Conservation (phyloP, 2,329 filamentous ascomycete species). For the Exophiala spinifera region DNA sequence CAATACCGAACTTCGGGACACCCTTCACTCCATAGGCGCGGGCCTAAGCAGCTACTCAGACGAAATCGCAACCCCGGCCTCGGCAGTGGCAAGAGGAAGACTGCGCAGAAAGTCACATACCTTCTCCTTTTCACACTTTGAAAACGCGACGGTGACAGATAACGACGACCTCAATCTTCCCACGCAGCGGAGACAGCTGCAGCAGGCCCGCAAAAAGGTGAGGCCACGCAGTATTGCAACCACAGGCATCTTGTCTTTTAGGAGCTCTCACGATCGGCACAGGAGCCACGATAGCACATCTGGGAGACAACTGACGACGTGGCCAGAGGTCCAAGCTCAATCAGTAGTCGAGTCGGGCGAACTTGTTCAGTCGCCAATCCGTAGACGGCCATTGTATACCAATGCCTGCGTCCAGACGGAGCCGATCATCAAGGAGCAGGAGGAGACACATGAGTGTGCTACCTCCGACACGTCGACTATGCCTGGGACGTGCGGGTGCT, state of each 20-base stretch:
- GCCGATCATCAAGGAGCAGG: background rate
- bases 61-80: too few relatives aligned
- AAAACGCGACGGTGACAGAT: background rate
- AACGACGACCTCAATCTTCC: background rate
- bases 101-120: constrained; percentile 15
- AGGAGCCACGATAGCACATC: background rate
- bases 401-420: constrained; percentile 16
- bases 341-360: background rate
- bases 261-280: background rate
- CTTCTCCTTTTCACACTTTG: background rate
- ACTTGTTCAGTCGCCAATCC: too few relatives aligned
- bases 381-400: constrained; percentile 2
- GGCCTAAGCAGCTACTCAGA: too few relatives aligned
- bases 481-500: too few relatives aligned
- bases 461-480: too few relatives aligned
- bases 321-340: background rate
- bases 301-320: background rate
- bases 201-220: background rate
- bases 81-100: too few relatives aligned
- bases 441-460: background rate
- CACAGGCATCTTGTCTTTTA: background rate
- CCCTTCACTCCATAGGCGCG: background rate
- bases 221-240: constrained; percentile 17
- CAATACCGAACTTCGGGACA: constrained; percentile 10
- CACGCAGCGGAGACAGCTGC: background rate